Evolutionary conservation across 2,329 filamentous ascomycete genomes (phyloP).

Genomic region (Emmonsiellopsis sp.): DNA sequence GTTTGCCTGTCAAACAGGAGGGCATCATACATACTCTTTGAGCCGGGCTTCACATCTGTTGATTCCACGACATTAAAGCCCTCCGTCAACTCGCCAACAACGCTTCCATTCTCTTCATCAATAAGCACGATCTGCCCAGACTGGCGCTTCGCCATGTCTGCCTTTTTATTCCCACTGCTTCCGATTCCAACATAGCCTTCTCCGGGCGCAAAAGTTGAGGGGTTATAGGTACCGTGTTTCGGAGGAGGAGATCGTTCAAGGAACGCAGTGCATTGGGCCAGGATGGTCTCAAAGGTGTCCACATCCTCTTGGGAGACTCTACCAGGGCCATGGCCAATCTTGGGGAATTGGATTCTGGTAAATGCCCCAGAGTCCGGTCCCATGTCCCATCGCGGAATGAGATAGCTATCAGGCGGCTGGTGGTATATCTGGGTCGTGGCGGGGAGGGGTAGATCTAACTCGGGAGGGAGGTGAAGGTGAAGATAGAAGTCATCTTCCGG

Average conservation of each 20-base stretch:
- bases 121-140: constrained; percentile 80
- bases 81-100: constrained; percentile 83
- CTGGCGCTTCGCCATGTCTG: constrained; percentile 29
- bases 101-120: constrained; percentile 91
- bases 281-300: constrained; percentile 93
- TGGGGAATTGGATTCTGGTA: constrained; percentile 83
- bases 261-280: constrained; percentile 96
- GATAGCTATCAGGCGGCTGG: constrained; percentile 82
- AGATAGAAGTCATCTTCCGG: constrained; percentile 90
- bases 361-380: constrained; percentile 83
- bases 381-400: constrained; percentile 92
- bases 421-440: constrained; percentile 97
- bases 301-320: constrained; percentile 78
- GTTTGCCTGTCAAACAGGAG: neutral
- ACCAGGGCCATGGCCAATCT: constrained; percentile 52
- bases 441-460: constrained; percentile 85
- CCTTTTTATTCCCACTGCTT: constrained; percentile 11
- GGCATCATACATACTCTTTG: constrained; percentile 60
- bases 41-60: constrained; percentile 66
- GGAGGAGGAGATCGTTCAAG: constrained; percentile 69
- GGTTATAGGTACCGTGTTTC: constrained; percentile 57
- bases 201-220: constrained; percentile 67
- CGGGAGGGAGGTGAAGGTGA: constrained; percentile 85
- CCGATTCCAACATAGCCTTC: constrained; percentile 57
- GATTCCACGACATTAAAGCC: constrained; percentile 74